Conservation (phyloP, 1,284 basidiomycete genomes). For the Trametes versicolor region DNA sequence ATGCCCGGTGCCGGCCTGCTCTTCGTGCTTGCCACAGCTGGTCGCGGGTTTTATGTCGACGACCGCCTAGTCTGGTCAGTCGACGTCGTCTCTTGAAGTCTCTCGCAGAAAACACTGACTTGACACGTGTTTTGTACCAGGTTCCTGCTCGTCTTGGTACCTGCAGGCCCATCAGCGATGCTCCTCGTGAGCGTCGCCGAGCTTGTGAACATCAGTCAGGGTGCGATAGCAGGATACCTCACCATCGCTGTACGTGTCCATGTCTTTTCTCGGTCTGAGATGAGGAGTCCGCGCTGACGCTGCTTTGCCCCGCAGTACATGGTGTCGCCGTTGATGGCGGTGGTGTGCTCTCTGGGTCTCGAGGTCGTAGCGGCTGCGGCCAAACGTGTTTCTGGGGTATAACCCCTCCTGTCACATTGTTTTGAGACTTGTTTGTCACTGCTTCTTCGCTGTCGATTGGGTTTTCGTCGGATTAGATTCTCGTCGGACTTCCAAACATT, state of each 20-base stretch:
- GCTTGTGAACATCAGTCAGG: conserved; percentile 43
- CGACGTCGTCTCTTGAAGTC: background rate
- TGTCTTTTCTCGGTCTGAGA: background rate
- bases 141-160: conserved; percentile 46
- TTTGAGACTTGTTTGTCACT: background rate
- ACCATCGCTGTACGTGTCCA: conserved; percentile 41
- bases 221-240: conserved; percentile 45
- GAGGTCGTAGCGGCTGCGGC: conserved; percentile 36
- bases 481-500: background rate
- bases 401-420: background rate
- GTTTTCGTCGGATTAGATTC: background rate
- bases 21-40: conserved; percentile 43
- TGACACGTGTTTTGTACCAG: too few relatives aligned
- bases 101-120: background rate
- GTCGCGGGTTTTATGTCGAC: conserved; percentile 42
- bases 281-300: background rate
- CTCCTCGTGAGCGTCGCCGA: conserved; percentile 46
- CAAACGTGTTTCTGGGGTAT: conserved; percentile 16
- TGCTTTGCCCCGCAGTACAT: conserved; percentile 36
- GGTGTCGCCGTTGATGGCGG: conserved; percentile 44
- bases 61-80: conserved; percentile 47
- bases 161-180: conserved; percentile 46
- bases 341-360: conserved; percentile 42
- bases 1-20: conserved; percentile 43
- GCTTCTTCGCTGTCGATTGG: background rate